Percentiles rank a stretch among this genome's conserved stretches.
phyloP scores from a whole-genome alignment of 345 rosid species.

The Aethionema arabicum region DNA sequence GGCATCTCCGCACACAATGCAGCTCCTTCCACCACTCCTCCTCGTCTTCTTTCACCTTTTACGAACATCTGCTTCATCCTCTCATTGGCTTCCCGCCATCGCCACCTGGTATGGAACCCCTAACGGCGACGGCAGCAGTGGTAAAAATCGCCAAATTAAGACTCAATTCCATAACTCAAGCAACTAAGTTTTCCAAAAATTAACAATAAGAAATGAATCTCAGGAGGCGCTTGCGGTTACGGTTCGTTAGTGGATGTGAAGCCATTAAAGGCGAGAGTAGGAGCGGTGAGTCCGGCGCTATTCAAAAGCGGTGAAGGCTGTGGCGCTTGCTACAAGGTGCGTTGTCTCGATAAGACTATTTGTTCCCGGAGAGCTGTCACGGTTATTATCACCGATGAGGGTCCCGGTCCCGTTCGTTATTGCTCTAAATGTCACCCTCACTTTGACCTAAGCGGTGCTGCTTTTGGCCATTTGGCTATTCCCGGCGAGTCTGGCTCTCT shows the following conservation, averaged over 20 bases:
- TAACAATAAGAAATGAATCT: not conserved
- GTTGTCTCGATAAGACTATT: slow-evolving; percentile 67
- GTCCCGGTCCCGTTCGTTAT: slow-evolving; percentile 58
- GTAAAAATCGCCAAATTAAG: slow-evolving; percentile 33
- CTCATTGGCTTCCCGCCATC: slow-evolving; percentile 78
- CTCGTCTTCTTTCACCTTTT: slow-evolving; percentile 22
- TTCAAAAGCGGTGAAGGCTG: slow-evolving; percentile 91
- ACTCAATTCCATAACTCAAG: not conserved
- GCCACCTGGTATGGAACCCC: slow-evolving; percentile 99
- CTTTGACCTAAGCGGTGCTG: slow-evolving; percentile 96
- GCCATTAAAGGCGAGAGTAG: slow-evolving; percentile 82
- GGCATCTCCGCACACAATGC: slow-evolving; percentile 41
- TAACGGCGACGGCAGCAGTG: slow-evolving; percentile 96
- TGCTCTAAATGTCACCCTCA: slow-evolving; percentile 66
- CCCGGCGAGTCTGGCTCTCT: slow-evolving; percentile 59
- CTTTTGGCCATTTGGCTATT: slow-evolving; percentile 85
- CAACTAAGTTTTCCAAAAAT: not conserved
- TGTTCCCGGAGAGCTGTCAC: slow-evolving; percentile 88
- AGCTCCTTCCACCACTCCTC: slow-evolving; percentile 26
- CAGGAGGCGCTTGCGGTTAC: slow-evolving; percentile 99
- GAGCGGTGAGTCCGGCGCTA: slow-evolving; percentile 84
- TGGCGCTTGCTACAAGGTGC: slow-evolving; percentile 87
- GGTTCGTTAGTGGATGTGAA: slow-evolving; percentile 83
- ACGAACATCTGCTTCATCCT: slow-evolving; percentile 15
- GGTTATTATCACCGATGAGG: slow-evolving; percentile 86